Conservation (phyloP, 2,329 filamentous ascomycete species). For the Bipolaris victoriae region DNA sequence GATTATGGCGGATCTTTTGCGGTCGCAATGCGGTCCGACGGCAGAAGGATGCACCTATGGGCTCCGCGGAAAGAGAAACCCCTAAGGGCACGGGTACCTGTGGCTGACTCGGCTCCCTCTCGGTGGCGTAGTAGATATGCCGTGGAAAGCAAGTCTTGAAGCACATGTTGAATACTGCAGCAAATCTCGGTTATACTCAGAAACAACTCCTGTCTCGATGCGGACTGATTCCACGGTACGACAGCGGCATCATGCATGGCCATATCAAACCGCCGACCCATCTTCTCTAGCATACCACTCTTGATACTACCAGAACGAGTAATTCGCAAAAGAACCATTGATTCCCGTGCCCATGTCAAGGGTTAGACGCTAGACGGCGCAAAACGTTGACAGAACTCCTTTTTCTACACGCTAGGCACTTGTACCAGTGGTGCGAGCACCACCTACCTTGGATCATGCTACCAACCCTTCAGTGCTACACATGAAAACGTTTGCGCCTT, state of each 20-base stretch:
- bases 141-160: conserved; percentile 2
- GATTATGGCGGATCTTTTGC: conserved; percentile 20
- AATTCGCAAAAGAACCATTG: conserved; percentile 5
- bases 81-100: neutral
- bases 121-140: neutral
- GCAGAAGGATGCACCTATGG: conserved; percentile 1
- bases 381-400: conserved; percentile 10
- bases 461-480: neutral
- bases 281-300: neutral
- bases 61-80: conserved; percentile 7
- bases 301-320: conserved; percentile 10
- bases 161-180: conserved; percentile 6
- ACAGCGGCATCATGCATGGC: conserved; percentile 14
- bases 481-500: neutral
- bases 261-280: conserved; percentile 7
- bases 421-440: conserved; percentile 8
- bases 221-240: conserved; percentile 12
- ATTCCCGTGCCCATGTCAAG: conserved; percentile 11
- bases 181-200: conserved; percentile 7
- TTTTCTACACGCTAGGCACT: conserved; percentile 4
- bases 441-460: conserved; percentile 10
- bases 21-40: conserved; percentile 19
- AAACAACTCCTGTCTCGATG: conserved; percentile 11
- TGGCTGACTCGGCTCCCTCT: conserved; percentile 10
- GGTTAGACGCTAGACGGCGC: conserved; percentile 4